Conservation (phyloP, 1,284 basidiomycete genomes). For the Malassezia arunalokei region DNA sequence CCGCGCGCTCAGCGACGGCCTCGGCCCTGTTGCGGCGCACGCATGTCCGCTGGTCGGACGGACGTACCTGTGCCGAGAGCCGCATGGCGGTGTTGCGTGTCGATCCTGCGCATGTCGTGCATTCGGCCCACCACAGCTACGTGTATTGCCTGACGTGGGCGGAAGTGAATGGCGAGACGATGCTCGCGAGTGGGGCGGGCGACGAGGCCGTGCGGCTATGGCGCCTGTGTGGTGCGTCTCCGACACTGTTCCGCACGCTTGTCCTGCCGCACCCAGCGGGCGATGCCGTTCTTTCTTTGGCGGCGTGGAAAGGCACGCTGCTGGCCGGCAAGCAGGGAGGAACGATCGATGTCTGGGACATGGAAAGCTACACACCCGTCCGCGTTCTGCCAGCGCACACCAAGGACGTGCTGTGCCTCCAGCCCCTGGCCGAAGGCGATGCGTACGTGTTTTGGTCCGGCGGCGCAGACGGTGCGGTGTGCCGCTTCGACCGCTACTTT, state of each 20-base stretch:
- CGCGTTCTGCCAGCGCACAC: constrained; percentile 74
- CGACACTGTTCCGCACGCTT: constrained; percentile 54
- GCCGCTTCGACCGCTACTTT: constrained; percentile 28
- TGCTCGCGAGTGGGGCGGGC: constrained; percentile 51
- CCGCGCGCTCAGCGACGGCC: constrained; percentile 45
- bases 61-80: not conserved
- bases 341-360: constrained; percentile 73
- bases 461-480: constrained; percentile 30
- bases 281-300: constrained; percentile 62
- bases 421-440: constrained; percentile 40
- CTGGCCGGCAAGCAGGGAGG: constrained; percentile 90
- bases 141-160: constrained; percentile 63
- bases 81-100: constrained; percentile 3
- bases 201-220: constrained; percentile 85
- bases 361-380: constrained; percentile 74
- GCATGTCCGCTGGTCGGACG: not conserved
- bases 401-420: constrained; percentile 45
- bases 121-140: constrained; percentile 85
- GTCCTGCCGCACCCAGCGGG: constrained; percentile 26
- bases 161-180: constrained; percentile 10
- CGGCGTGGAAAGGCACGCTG: constrained; percentile 61
- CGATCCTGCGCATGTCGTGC: constrained; percentile 6
- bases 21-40: constrained; percentile 1
- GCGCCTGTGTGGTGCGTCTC: constrained; percentile 47
- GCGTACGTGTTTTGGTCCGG: constrained; percentile 42